Evolutionary conservation across 1,139 yeast species (phyloP).

Genomic region (Petasospora rhodanensis): DNA sequence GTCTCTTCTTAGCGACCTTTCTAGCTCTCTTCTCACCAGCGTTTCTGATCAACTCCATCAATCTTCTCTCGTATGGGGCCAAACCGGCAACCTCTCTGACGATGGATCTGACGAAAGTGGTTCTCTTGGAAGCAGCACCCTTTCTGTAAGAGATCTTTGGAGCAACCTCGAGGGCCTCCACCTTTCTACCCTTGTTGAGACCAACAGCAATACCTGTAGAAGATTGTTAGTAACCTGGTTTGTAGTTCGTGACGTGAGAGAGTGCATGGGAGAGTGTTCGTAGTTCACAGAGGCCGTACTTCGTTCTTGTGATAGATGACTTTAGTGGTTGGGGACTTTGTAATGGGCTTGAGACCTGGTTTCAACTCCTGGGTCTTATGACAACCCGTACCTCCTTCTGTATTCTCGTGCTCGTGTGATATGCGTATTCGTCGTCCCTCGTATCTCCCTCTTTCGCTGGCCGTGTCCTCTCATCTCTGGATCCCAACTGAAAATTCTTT

Average conservation of each 20-base stretch:
- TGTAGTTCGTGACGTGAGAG: not conserved
- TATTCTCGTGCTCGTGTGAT: too few species aligned
- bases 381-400: too few species aligned
- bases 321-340: too few species aligned
- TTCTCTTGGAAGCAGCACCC: slow-evolving; percentile 96
- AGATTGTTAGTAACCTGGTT: slow-evolving; percentile 26
- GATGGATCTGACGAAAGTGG: slow-evolving; percentile 89
- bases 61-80: slow-evolving; percentile 99
- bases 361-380: too few species aligned
- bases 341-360: too few species aligned
- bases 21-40: slow-evolving; percentile 99
- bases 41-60: slow-evolving; percentile 98
- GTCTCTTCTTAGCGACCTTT: slow-evolving; percentile 99
- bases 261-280: not conserved
- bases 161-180: slow-evolving; percentile 86
- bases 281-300: too few species aligned
- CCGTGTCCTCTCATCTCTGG: too few species aligned
- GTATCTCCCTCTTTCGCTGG: too few species aligned
- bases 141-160: slow-evolving; percentile 96
- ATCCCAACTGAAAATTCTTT: too few species aligned
- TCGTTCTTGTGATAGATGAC: too few species aligned
- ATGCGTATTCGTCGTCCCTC: too few species aligned
- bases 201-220: slow-evolving; percentile 92
- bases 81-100: slow-evolving; percentile 98
- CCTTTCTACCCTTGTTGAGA: slow-evolving; percentile 98